Conservation (phyloP, 495 filamentous ascomycete species). For the Lasiosphaeriaceae sp. region DNA sequence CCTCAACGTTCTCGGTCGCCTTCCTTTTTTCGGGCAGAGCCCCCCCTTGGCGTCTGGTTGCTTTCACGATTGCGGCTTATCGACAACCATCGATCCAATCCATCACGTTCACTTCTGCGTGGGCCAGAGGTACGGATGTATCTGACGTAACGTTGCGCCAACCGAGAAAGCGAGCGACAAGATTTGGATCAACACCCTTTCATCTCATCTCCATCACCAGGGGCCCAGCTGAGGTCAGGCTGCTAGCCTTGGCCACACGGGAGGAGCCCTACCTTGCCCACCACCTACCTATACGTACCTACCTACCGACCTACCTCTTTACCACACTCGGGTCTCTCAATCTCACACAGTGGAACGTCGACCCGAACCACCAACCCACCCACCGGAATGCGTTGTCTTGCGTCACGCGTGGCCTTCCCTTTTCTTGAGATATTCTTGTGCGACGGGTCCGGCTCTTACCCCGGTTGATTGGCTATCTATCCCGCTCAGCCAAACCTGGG, state of each 20-base stretch:
- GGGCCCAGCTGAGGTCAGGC: neutral
- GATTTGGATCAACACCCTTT: slow-evolving; percentile 5
- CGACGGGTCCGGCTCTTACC: neutral
- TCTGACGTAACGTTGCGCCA: slow-evolving; percentile 31
- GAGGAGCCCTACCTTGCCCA: too few species aligned
- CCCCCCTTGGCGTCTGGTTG: too few species aligned
- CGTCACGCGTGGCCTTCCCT: neutral
- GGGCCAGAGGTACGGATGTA: too few species aligned
- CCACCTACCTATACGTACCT: too few species aligned
- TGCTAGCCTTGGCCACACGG: neutral
- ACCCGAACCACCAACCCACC: too few species aligned
- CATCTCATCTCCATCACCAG: slow-evolving; percentile 1
- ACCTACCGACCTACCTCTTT: too few species aligned
- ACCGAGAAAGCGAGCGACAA: neutral
- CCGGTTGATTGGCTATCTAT: slow-evolving; percentile 1
- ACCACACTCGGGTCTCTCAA: too few species aligned
- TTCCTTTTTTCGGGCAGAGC: too few species aligned
- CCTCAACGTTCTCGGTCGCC: neutral
- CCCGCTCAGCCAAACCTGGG: slow-evolving; percentile 2
- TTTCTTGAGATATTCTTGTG: too few species aligned
- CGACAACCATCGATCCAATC: neutral
- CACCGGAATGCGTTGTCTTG: neutral
- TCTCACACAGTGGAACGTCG: too few species aligned
- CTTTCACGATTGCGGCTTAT: neutral
- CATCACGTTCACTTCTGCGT: neutral